A percentile compares a stretch with the other conserved stretches of the same genome.
Conservation (phyloP, 176 grass and related monocot species). For the Carex scoparia region DNA sequence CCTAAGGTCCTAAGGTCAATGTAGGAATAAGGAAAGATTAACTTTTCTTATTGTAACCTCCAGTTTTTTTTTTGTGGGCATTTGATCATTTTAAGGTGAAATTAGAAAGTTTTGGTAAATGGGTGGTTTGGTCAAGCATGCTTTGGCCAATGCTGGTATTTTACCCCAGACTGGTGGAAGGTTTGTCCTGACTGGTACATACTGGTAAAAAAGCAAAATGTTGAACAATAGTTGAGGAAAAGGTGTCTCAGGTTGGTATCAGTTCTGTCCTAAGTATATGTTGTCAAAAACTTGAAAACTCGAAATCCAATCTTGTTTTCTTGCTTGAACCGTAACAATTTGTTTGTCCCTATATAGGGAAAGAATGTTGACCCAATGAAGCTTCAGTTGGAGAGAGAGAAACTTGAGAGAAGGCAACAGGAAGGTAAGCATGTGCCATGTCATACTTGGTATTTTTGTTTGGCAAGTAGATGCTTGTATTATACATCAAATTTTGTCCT, state of each 20-base stretch:
- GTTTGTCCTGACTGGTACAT: not conserved
- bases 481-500: not conserved
- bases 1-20: not conserved
- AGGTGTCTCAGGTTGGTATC: not conserved
- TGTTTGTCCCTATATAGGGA: slow-evolving; percentile 26
- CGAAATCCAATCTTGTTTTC: not conserved
- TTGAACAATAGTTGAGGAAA: not conserved
- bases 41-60: not conserved
- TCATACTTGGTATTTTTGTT: not conserved
- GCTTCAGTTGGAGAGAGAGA: slow-evolving; percentile 69
- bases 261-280: slow-evolving; percentile 10
- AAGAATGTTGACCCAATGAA: slow-evolving; percentile 61
- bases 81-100: not conserved
- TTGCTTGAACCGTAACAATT: slow-evolving; percentile 8
- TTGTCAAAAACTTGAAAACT: not conserved
- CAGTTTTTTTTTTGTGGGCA: not conserved
- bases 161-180: not conserved
- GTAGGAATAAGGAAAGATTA: not conserved
- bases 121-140: not conserved
- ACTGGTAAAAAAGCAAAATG: not conserved
- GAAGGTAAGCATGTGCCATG: slow-evolving; percentile 41
- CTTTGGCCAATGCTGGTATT: not conserved
- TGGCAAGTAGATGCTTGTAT: not conserved
- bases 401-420: slow-evolving; percentile 68
- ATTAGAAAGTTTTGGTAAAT: slow-evolving; percentile 6